A percentile compares a stretch with the other conserved stretches of the same genome.
Evolutionary conservation across 306 rosid species (phyloP).

Genomic region (Pyrus communis): DNA sequence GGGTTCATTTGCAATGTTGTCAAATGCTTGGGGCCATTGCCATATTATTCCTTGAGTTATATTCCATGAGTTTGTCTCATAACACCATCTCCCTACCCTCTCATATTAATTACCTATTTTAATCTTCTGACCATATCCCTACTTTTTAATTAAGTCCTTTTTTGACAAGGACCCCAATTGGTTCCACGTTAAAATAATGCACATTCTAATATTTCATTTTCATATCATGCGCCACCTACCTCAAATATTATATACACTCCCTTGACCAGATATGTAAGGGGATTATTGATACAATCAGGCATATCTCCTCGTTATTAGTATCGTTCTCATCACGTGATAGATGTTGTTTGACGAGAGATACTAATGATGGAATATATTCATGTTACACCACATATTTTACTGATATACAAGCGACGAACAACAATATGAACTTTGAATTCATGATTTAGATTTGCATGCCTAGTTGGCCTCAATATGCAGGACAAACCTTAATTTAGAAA

Average conservation of each 20-base stretch:
- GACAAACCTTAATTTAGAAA: neutral
- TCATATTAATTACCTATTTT: neutral
- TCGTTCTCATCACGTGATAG: neutral
- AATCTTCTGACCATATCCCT: neutral
- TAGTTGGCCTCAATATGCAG: neutral
- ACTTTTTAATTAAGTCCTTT: neutral
- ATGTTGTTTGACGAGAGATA: neutral
- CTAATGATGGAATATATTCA: too few relatives aligned
- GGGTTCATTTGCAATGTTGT: constrained; percentile 51
- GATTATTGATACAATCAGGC: neutral
- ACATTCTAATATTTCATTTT: neutral
- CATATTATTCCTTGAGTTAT: constrained; percentile 25
- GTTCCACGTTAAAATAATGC: constrained; percentile 9
- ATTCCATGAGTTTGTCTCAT: constrained; percentile 82
- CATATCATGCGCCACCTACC: neutral
- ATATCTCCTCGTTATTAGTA: too few relatives aligned
- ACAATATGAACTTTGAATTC: neutral
- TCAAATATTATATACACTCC: neutral
- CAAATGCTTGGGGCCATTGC: constrained; percentile 41
- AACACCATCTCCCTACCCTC: neutral
- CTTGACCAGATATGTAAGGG: neutral
- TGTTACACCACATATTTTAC: too few relatives aligned
- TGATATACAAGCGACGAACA: too few relatives aligned
- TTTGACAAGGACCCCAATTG: constrained; percentile 9
- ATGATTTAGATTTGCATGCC: neutral